Evolutionary conservation across 495 filamentous ascomycete genomes (phyloP).

Genomic region (Podospora pseudocomata): DNA sequence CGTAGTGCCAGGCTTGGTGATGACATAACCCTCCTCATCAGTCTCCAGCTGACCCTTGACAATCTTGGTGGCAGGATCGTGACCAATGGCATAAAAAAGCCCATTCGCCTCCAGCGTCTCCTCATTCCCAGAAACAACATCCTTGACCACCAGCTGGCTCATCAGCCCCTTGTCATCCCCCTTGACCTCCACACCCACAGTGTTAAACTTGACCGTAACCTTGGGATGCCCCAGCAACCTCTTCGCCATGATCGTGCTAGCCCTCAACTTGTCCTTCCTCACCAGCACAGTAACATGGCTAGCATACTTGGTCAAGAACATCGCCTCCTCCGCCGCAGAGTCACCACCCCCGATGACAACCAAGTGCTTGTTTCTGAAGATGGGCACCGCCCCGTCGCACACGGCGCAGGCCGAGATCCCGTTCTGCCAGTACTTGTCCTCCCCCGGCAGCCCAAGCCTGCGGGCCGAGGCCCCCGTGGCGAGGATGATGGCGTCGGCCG

Average conservation of each 20-base stretch:
- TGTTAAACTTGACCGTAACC: constrained; percentile 82
- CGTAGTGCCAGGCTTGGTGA: constrained; percentile 85
- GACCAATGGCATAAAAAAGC: constrained; percentile 95
- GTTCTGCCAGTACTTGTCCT: constrained; percentile 93
- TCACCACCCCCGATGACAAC: constrained; percentile 97
- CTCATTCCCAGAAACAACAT: constrained; percentile 70
- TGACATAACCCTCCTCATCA: constrained; percentile 81
- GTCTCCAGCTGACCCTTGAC: constrained; percentile 84
- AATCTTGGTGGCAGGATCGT: constrained; percentile 85
- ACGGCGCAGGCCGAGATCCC: constrained; percentile 96
- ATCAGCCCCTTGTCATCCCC: constrained; percentile 83
- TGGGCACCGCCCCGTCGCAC: constrained; percentile 94
- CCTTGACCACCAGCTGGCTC: constrained; percentile 75
- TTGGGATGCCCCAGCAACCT: constrained; percentile 79
- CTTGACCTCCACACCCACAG: constrained; percentile 72
- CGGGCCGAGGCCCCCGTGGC: constrained; percentile 92
- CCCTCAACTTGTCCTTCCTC: constrained; percentile 76
- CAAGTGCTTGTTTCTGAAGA: constrained; percentile 93
- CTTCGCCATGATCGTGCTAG: constrained; percentile 87
- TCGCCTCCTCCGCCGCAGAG: constrained; percentile 94
- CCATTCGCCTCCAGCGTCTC: constrained; percentile 85
- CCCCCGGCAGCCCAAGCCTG: constrained; percentile 76
- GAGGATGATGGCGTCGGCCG: constrained; percentile 87
- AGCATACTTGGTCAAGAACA: constrained; percentile 97
- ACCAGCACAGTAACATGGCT: constrained; percentile 92